Percentiles rank a stretch among this genome's conserved stretches.
Conservation (phyloP, 305 asterid species). For the Petunia hybrid region DNA sequence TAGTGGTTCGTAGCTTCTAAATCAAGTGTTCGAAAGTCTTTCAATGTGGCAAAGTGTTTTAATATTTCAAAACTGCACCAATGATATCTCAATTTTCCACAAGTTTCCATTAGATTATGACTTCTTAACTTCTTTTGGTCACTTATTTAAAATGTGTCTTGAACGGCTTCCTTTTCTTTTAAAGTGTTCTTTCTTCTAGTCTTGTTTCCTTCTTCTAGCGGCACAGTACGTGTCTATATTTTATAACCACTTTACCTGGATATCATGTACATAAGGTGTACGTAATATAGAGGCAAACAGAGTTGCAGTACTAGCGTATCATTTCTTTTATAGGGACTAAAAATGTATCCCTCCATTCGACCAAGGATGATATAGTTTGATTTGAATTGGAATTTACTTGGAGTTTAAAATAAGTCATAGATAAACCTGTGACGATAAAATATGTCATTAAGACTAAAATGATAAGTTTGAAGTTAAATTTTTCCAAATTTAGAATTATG, state of each 20-base stretch:
- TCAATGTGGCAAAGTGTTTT: slow-evolving; percentile 31
- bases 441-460: too few relatives aligned
- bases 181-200: background rate
- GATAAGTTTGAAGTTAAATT: too few relatives aligned
- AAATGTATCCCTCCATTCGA: too few relatives aligned
- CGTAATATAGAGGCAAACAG: background rate
- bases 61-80: background rate
- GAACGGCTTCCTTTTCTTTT: background rate
- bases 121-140: background rate
- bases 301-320: too few relatives aligned
- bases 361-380: too few relatives aligned
- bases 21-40: slow-evolving; percentile 41
- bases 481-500: too few relatives aligned
- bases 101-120: slow-evolving; percentile 29
- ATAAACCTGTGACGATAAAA: too few relatives aligned
- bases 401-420: too few relatives aligned
- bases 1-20: slow-evolving; percentile 58
- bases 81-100: slow-evolving; percentile 28
- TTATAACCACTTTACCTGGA: background rate
- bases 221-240: background rate
- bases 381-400: too few relatives aligned
- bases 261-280: background rate
- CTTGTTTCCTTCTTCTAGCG: background rate
- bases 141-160: background rate
- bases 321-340: too few relatives aligned